Base-by-base conservation (phyloP, 257 asterid genomes). In the Forsythia viridissima region DNA sequence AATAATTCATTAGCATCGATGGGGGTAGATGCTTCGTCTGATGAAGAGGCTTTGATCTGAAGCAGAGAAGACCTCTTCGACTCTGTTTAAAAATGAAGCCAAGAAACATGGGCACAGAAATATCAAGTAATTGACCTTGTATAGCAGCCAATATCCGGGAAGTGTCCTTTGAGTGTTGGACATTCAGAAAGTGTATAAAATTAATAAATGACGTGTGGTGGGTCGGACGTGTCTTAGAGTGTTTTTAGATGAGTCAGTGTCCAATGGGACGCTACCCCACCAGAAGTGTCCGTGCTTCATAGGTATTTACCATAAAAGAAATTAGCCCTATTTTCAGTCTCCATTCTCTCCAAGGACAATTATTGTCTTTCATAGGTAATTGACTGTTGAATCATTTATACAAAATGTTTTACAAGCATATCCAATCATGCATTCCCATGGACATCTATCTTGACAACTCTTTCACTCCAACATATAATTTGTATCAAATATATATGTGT, bases 21-120 rank as follows among this genome's bases (percentile, higher is more conserved):
- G 10, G 82, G n/a, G 41, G 94, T 43, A 84, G 88, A 18, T 1
- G 66, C 59, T 75, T 94, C 97, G 2, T 93, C 97, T 18, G 99
- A 93, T 38, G 97, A 91, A 72, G 94, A 73, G 69, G 99, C 98
- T 83, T 87, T 95, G 79, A 86, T 90, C 43, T 72, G 82, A 77
- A 86, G 72, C 81, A 85, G 86, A 72, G 89, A 82, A 70, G 92
- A 68, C 85, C 91, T 87, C 81, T 85, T 85, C 20, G 88, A 76
- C 78, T 72, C 98, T 94, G 90, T 82, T 83, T 63, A 85, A 73
- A 81, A 73, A 76, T 21, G 42, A 20, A 80, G 79, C 37, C 61
- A 78, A 72, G 55, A 75, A 79, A 40, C 40, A 80, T 55, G 52
- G 74, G 77, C 71, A 38, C 34, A 61, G n/a, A 8, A 18, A 67